Conservation (phyloP, 495 filamentous ascomycete species). For the Aspergillus homomorphus region DNA sequence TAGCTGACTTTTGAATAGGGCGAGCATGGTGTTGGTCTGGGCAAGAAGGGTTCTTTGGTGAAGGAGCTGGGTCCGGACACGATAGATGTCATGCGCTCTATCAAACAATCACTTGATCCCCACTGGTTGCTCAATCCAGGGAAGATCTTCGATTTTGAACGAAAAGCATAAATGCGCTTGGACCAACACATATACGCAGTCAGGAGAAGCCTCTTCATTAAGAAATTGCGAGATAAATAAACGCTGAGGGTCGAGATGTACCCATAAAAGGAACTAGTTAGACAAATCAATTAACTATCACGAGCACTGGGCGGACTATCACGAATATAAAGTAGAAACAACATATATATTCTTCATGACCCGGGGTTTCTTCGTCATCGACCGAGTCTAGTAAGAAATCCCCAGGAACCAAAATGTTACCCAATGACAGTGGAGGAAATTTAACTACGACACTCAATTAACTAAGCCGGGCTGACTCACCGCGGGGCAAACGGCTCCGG, state of each 20-base stretch:
- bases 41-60: slow-evolving; percentile 76
- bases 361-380: neutral
- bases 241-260: no score
- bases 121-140: slow-evolving; percentile 89
- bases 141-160: slow-evolving; percentile 70
- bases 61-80: slow-evolving; percentile 82
- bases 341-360: neutral
- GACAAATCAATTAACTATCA: no score
- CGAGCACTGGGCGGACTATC: no score
- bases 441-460: neutral
- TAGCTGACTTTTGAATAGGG: slow-evolving; percentile 45
- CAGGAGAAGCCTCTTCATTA: no score
- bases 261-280: neutral
- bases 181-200: slow-evolving; percentile 7
- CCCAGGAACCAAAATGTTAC: neutral
- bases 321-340: no score
- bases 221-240: no score
- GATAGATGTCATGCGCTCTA: slow-evolving; percentile 77
- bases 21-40: slow-evolving; percentile 86
- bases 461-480: slow-evolving; percentile 31
- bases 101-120: slow-evolving; percentile 84
- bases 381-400: neutral
- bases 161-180: neutral
- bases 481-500: slow-evolving; percentile 32
- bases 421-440: slow-evolving; percentile 18